Evolutionary conservation across 495 filamentous ascomycete species (phyloP), one percentile per base, ranked within the genome.

Genomic region (Hypomontagnella monticulosa): DNA sequence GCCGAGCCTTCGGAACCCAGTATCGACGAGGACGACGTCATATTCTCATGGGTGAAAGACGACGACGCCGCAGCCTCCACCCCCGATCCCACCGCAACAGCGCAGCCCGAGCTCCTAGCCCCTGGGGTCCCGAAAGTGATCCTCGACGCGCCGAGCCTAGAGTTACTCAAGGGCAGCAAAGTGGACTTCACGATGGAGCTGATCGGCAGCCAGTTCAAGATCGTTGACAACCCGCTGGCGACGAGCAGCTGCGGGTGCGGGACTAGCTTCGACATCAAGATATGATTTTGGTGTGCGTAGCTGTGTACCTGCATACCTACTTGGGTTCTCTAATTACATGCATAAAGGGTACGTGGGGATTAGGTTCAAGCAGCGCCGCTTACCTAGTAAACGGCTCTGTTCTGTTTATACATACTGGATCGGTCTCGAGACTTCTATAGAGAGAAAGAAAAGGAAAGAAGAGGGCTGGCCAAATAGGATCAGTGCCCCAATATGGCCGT

Each of bases 181-280:
- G 87, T 99, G 14, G 96, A 98, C 71, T 99, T 91, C 77, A 96
- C 93, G 0, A 95, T 91, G 83, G 95, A 98, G 81, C 76, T 99
- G 76, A 99, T 99, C 76, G 95, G 96, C 32, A 97, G 92, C 63
- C 93, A 98, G 79, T 99, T 99, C 76, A 96, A 93, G 83, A 92
- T 97, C 72, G 89, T 93, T 51, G 92, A 93, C 70, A 98, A 97
- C 71, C 95, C 96, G 0, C 76, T 86, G 23, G 95, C 96, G 8
- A 91, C 87, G 38, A 97, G 93, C 78, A 97, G 91, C 75, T 99
- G 95, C 83, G 95, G 95, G 0, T 99, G 96, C 80, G 95, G 95
- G 18, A 97, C 95, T 14, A 98, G 95, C 74, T 99, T 99, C 78
- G 95, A 99, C 81, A 92, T 98, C 67, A 91, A 90, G 73, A 65